Base-by-base conservation (phyloP, 2,329 filamentous ascomycete species). In the Fusarium oligoseptatum region DNA sequence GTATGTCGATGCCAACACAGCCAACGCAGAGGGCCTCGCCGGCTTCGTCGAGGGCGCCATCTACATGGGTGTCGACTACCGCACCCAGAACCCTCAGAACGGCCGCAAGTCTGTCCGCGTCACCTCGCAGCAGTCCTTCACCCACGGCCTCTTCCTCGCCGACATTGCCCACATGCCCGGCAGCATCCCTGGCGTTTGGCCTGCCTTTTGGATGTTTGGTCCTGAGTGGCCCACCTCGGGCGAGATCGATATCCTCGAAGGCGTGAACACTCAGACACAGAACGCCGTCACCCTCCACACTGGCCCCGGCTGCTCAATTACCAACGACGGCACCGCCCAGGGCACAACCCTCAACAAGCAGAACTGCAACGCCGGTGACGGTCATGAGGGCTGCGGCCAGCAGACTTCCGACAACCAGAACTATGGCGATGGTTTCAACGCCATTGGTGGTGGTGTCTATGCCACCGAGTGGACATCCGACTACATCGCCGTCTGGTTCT, bases 161-260 rank as follows among this genome's bases (percentile, higher is more conserved):
- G 94, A 96, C 79, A 89, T 95, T 67, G 87, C 85, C 11, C 93
- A 95, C 81, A 95, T 95, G 91, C 94, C 94, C n/a, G 88, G 87
- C 22, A 90, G 89, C 48, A 84, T 87, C 70, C 95, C 93, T 78
- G 93, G 93, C 37, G 88, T 90, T 15, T 96, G 94, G 94, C 93
- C 93, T 1, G 93, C 93, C 15, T 93, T 92, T 81, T 93, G 89
- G 89, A 87, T 85, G 61, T 87, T 94, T 37, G 93, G 93, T 17
- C 85, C 87, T n/a, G 83, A 88, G 78, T 95, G 94, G 94, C 94
- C 94, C 2, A 81, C 81, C 48, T 85, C 86, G 9, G 93, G 93
- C 56, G 94, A 95, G 83, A 93, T 96, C 77, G 94, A 96, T 81
- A 93, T 95, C 77, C 90, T 95, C 76, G 94, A 95, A 84, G 93